Evolutionary conservation across 495 filamentous ascomycete species (phyloP).

Genomic region (Neurospora intermedia): DNA sequence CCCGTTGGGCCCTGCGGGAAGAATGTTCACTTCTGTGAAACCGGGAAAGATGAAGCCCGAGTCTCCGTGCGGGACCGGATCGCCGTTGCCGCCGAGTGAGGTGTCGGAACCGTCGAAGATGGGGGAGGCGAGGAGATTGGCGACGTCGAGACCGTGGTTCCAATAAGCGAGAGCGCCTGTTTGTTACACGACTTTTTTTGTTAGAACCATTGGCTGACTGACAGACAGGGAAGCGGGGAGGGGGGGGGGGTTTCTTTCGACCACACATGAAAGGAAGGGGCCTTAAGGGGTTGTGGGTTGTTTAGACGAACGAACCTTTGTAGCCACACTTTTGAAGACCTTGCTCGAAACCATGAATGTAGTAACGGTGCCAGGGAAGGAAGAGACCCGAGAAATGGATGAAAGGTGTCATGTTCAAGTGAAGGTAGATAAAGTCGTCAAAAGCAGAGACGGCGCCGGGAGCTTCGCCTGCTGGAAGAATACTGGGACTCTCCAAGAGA

Average conservation of each 20-base stretch:
- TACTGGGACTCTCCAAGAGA: constrained; percentile 43
- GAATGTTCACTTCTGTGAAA: neutral
- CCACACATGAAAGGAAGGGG: neutral
- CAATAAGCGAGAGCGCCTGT: constrained; percentile 38
- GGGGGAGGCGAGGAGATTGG: constrained; percentile 39
- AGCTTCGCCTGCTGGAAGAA: constrained; percentile 16
- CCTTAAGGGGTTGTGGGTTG: no score
- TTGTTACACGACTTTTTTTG: neutral
- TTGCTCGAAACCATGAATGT: constrained; percentile 51
- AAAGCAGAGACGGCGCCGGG: constrained; percentile 19
- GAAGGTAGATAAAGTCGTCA: constrained; percentile 61
- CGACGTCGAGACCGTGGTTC: constrained; percentile 50
- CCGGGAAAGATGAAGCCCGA: constrained; percentile 7
- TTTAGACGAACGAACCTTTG: constrained; percentile 28
- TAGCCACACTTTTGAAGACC: constrained; percentile 63
- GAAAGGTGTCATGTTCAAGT: constrained; percentile 48
- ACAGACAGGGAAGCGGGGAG: neutral
- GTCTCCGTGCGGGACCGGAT: constrained; percentile 22
- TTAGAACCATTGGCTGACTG: neutral
- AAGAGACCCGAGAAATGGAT: constrained; percentile 62
- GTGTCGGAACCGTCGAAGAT: constrained; percentile 52
- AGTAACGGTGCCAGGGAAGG: constrained; percentile 63
- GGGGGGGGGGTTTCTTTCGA: no score
- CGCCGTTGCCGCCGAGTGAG: constrained; percentile 53
- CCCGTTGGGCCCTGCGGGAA: constrained; percentile 29